Evolutionary conservation across 2,329 filamentous ascomycete genomes (phyloP), one percentile per base, ranked within the genome.

Genomic region (Pyricularia grisea): DNA sequence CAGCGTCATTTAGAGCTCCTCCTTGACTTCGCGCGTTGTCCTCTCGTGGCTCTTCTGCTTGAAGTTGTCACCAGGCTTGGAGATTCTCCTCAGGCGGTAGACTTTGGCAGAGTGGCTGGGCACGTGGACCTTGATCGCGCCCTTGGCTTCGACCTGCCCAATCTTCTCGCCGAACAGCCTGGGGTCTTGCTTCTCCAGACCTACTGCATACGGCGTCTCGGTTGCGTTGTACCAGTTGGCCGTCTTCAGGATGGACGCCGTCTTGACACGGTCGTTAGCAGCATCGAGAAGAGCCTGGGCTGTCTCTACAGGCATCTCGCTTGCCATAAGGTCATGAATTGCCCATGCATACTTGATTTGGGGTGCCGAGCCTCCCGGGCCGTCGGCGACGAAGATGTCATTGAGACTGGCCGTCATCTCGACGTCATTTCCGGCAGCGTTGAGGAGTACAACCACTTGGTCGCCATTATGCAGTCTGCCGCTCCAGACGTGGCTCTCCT

Each of bases 291-390:
- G 78, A 0, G 77, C 75, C 28, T 74, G 73, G 0, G 84, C 83
- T 58, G 80, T 79, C 2, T 75, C 78, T 65, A 81, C 77, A 25
- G 75, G 77, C 83, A 88, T 85, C n/a, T 85, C 77, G 70, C 83
- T 81, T 4, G 80, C 83, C 85, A 85, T 87, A 1, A 87, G 76
- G 73, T 87, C 84, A 66, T 81, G 82, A 6, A 87, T 76, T 70
- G 85, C 83, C 83, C 84, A 87, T 0, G 75, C 76, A 71, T 80
- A 74, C 28, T 77, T 73, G 0, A 81, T 74, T 74, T 84, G 77
- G 0, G 75, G 70, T 0, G 81, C 81, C 0, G 80, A 80, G 28
- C 80, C 80, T 1, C 74, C 76, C 0, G 79, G 78, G 4, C 82
- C 81, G 50, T 77, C 76, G 70, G 84, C 81, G 66, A 82, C 75